These are phyloP conservation scores for Limonomyces culmigenus DNA, from an alignment of 1,284 basidiomycete genomes.

Conservation along the genomic window DNA sequence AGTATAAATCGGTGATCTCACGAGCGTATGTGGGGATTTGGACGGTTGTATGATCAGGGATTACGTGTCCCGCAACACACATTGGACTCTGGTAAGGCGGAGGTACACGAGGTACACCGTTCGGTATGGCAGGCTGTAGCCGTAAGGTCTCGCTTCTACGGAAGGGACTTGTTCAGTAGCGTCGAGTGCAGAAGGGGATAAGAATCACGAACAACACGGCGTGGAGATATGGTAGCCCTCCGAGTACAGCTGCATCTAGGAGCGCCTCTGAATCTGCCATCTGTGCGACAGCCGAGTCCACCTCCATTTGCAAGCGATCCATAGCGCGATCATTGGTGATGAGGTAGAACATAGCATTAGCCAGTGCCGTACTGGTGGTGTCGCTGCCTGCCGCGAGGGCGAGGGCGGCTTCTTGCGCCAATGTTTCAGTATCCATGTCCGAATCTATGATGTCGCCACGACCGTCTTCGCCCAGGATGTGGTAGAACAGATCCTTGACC, in stretches of 20 bases:
- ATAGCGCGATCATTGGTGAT: constrained; percentile 3
- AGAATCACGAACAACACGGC: not conserved
- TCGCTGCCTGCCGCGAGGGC: constrained; percentile 13
- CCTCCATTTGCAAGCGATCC: constrained; percentile 1
- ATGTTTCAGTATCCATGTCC: not conserved
- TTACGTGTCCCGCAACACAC: constrained; percentile 6
- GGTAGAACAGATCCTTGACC: not conserved
- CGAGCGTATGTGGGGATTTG: constrained; percentile 6
- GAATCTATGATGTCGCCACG: not conserved
- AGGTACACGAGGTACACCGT: constrained; percentile 30
- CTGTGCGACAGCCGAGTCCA: constrained; percentile 3
- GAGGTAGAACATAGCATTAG: constrained; percentile 4
- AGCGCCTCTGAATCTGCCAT: not conserved
- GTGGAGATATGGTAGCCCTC: not conserved
- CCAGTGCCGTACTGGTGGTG: constrained; percentile 10
- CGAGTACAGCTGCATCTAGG: too few relatives aligned
- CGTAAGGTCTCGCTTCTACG: constrained; percentile 41
- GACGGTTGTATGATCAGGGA: not conserved
- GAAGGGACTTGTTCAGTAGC: not conserved
- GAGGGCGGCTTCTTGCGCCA: not conserved
- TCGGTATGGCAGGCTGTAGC: constrained; percentile 32
- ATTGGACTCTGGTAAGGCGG: constrained; percentile 8
- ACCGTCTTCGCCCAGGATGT: not conserved
- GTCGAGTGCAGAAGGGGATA: too few relatives aligned
- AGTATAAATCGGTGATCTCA: constrained; percentile 8